These are phyloP conservation scores for Physocladia obscura DNA, from an alignment of 192 early-diverging fungal genomes.

Conservation along the genomic window DNA sequence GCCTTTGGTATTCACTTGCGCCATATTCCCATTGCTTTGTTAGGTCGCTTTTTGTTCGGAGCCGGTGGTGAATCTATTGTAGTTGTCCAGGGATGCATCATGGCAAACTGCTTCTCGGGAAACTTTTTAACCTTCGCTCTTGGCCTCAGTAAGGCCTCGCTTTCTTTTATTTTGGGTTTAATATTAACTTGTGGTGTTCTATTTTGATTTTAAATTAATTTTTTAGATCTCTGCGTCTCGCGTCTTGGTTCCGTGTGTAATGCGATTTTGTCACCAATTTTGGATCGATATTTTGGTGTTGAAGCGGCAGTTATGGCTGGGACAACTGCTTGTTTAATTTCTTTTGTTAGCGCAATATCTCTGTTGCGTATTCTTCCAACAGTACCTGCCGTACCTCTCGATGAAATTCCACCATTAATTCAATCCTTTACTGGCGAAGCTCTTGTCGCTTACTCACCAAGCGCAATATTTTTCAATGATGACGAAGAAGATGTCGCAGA, in stretches of 20 bases:
- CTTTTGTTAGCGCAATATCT: conserved; percentile 38
- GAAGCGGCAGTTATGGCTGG: conserved; percentile 50
- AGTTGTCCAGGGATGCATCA: conserved; percentile 52
- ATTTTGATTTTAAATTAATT: no score
- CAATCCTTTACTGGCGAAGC: not conserved
- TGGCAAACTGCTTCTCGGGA: conserved; percentile 47
- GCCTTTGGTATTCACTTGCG: conserved; percentile 50
- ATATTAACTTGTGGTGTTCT: conserved; percentile 20
- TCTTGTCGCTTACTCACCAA: not conserved
- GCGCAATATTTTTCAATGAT: not conserved
- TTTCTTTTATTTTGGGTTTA: not conserved
- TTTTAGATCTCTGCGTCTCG: conserved; percentile 49
- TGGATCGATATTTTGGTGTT: conserved; percentile 29
- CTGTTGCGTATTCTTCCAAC: conserved; percentile 39
- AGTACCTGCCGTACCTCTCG: not conserved
- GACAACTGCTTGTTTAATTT: conserved; percentile 44
- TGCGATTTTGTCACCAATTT: conserved; percentile 50
- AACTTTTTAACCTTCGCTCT: conserved; percentile 55
- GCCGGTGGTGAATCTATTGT: conserved; percentile 54
- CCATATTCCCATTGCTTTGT: conserved; percentile 47
- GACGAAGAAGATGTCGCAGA: not conserved
- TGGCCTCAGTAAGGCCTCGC: conserved; percentile 44
- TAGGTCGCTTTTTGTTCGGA: conserved; percentile 50
- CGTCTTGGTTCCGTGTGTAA: conserved; percentile 56
- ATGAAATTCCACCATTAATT: not conserved